Base-by-base conservation (phyloP, 192 early-diverging fungal genomes). In the Coemansia sp. region DNA sequence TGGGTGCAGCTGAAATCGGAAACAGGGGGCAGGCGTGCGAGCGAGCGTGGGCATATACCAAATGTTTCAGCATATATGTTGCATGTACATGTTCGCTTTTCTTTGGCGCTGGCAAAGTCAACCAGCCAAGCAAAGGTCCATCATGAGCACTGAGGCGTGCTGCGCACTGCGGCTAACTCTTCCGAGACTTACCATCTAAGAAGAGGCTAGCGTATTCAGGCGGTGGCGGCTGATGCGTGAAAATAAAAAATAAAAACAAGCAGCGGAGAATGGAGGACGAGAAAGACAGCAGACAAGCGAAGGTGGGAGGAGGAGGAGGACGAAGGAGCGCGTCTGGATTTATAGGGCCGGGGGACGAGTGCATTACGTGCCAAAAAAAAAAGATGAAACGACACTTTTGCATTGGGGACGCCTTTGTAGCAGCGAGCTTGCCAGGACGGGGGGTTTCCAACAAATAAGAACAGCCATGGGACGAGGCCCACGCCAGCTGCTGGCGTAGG, bases 121-220 rank as follows among this genome's bases (percentile, higher is more conserved):
- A 18, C 4, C 18, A 18, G n/a, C 6, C 4, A 5, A 7, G 44
- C 0, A 18, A 18, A 47, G 6, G 15, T 0, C 16, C 36, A 36
- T 5, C 13, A 46, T 6, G 18, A 22, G 49, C 24, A 22, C 22
- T 0, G 49, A 57, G 24, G 44, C 44, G 12, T 15, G 29, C 53
- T 22, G 53, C 29, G 24, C 10, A n/a, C 53, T 11, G 24, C 57
- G 57, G 31, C 57, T 34, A 33, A 33, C 47, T 47, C 44, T 13
- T n/a, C 18, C 5, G 44, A 18, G 44, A n/a, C 57, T 34, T 60
- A 60, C 57, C 57, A 60, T 60, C 57, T 60, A 33, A 60, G 29
- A 60, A 60, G 57, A 15, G 3, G 53, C 53, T 55, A 27, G 50
- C 8, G 50, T 47, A 47, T 47, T 15, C 44, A 18, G 44, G 44